These are phyloP conservation scores for Fusarium lateritium DNA, from an alignment of 2,329 filamentous ascomycete species.

Conservation along the genomic window DNA sequence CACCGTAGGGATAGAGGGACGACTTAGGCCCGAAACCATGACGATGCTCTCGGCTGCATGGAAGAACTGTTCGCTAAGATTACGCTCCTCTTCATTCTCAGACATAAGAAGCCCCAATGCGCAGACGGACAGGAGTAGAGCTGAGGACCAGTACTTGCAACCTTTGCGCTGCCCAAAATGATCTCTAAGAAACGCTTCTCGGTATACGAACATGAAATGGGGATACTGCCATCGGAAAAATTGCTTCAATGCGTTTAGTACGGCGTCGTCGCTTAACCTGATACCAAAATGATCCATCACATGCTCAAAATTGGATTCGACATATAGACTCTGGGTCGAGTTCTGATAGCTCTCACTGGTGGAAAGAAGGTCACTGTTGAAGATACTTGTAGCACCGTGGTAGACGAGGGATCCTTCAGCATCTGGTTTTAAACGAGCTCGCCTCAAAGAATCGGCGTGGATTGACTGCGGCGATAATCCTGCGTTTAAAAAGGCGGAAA, in stretches of 20 bases:
- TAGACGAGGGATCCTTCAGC: conserved; percentile 10
- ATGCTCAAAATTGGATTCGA: conserved; percentile 10
- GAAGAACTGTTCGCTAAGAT: not conserved
- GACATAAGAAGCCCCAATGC: conserved; percentile 13
- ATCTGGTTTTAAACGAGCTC: not conserved
- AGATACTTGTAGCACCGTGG: conserved; percentile 11
- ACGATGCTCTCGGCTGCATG: conserved; percentile 5
- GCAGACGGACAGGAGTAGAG: not conserved
- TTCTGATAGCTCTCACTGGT: conserved; percentile 2
- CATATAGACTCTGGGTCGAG: not conserved
- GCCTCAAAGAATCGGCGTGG: not conserved
- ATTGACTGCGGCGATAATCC: not conserved
- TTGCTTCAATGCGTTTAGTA: conserved; percentile 6
- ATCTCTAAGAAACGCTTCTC: conserved; percentile 15
- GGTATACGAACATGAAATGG: conserved; percentile 14
- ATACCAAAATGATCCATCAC: conserved; percentile 16
- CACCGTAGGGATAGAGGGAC: not conserved
- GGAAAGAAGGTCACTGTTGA: not conserved
- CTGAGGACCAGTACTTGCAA: conserved; percentile 17
- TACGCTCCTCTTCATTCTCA: not conserved
- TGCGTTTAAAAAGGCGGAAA: not conserved
- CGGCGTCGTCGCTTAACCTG: not conserved
- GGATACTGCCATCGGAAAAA: conserved; percentile 23
- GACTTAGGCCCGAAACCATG: not conserved
- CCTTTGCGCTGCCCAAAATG: conserved; percentile 11